phyloP scores from a whole-genome alignment of 2,329 filamentous ascomycete species.

The Cucurbitaria berberidis region DNA sequence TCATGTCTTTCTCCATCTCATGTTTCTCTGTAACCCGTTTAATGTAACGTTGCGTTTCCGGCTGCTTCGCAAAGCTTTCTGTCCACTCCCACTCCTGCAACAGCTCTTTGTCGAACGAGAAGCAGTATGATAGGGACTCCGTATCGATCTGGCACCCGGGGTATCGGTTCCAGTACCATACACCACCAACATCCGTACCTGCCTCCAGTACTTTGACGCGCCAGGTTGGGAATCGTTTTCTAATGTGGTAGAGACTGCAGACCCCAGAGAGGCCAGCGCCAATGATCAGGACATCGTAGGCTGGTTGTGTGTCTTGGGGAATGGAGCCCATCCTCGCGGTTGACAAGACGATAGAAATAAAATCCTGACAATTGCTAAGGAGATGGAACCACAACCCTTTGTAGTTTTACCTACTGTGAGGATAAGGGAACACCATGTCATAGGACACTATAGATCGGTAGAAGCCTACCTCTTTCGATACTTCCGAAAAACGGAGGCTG shows the following conservation, averaged over 20 bases:
- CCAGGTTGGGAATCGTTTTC: slow-evolving; percentile 28
- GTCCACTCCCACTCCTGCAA: slow-evolving; percentile 59
- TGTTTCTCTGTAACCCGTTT: slow-evolving; percentile 39
- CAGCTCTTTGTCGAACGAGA: slow-evolving; percentile 50
- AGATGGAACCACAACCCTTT: not conserved
- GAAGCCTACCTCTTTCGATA: not conserved
- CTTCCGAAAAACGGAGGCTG: not conserved
- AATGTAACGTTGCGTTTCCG: slow-evolving; percentile 40
- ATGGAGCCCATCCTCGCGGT: not conserved
- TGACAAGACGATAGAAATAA: not conserved
- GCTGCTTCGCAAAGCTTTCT: slow-evolving; percentile 53
- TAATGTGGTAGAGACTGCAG: slow-evolving; percentile 40
- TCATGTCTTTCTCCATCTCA: slow-evolving; percentile 58
- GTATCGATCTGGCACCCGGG: slow-evolving; percentile 50
- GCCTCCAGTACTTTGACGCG: slow-evolving; percentile 33
- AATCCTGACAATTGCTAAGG: not conserved
- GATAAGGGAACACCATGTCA: not conserved
- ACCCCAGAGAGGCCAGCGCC: slow-evolving; percentile 44
- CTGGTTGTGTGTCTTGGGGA: not conserved
- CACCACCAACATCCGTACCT: slow-evolving; percentile 42
- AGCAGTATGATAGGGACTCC: slow-evolving; percentile 50
- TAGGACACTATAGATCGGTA: not conserved
- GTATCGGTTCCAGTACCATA: slow-evolving; percentile 37
- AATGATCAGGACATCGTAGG: slow-evolving; percentile 29
- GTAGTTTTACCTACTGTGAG: not conserved